Evolutionary conservation across 2,329 filamentous ascomycete genomes (phyloP).

Genomic region (Blumeria graminis): DNA sequence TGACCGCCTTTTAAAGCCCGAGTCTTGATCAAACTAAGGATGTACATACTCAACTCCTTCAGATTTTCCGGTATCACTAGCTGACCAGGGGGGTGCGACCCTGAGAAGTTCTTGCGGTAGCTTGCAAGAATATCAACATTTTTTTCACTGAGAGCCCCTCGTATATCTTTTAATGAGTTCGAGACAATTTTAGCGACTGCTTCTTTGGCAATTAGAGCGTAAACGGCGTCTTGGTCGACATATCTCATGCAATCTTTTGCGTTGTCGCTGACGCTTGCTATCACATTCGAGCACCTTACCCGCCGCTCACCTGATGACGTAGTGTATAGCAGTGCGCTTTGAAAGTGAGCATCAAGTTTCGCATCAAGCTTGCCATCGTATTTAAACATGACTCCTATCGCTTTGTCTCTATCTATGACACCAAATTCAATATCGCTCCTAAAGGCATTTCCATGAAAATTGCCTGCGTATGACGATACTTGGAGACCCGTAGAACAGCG

Average conservation of each 20-base stretch:
- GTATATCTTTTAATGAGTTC: slow-evolving; percentile 62
- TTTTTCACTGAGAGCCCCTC: slow-evolving; percentile 64
- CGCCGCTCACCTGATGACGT: slow-evolving; percentile 71
- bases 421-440: slow-evolving; percentile 89
- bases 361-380: slow-evolving; percentile 96
- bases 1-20: slow-evolving; percentile 82
- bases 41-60: slow-evolving; percentile 93
- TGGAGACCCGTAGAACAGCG: slow-evolving; percentile 92
- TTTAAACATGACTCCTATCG: slow-evolving; percentile 70
- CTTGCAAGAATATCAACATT: slow-evolving; percentile 77
- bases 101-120: slow-evolving; percentile 78
- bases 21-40: slow-evolving; percentile 70
- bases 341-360: slow-evolving; percentile 93
- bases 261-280: slow-evolving; percentile 74
- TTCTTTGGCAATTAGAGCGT: slow-evolving; percentile 76
- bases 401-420: slow-evolving; percentile 78
- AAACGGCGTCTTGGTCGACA: slow-evolving; percentile 85
- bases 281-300: slow-evolving; percentile 79
- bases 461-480: slow-evolving; percentile 81
- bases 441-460: slow-evolving; percentile 88
- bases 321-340: slow-evolving; percentile 83
- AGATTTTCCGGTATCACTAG: slow-evolving; percentile 86
- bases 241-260: slow-evolving; percentile 73
- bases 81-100: slow-evolving; percentile 69
- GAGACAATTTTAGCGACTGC: slow-evolving; percentile 61